phyloP scores from a whole-genome alignment of 2,329 filamentous ascomycete genomes.

The Fusarium irregulare region DNA sequence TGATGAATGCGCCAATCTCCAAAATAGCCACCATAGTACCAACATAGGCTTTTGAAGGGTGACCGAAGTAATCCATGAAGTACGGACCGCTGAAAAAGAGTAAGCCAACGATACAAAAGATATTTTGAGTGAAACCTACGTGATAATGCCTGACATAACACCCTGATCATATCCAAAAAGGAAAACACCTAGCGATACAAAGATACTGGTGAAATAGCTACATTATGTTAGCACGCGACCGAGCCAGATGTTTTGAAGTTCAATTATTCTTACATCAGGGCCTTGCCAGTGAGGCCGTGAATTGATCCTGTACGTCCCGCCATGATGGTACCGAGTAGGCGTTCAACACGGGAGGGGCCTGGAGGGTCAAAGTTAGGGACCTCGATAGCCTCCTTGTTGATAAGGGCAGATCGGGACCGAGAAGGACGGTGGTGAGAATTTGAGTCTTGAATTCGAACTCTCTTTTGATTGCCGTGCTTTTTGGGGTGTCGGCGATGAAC shows the following conservation, averaged over 20 bases:
- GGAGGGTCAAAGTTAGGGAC: constrained; percentile 77
- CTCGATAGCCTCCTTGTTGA: constrained; percentile 81
- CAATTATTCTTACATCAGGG: constrained; percentile 76
- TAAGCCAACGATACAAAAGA: constrained; percentile 35
- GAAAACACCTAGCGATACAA: constrained; percentile 87
- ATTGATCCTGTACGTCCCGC: constrained; percentile 79
- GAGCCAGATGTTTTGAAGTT: neutral
- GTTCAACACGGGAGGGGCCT: constrained; percentile 73
- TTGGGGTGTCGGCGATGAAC: constrained; percentile 59
- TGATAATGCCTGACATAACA: constrained; percentile 82
- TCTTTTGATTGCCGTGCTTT: constrained; percentile 60
- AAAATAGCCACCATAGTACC: constrained; percentile 98
- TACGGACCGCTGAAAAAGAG: constrained; percentile 74
- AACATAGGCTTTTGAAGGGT: constrained; percentile 87
- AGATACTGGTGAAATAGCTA: constrained; percentile 95
- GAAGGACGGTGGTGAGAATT: constrained; percentile 53
- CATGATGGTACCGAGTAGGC: constrained; percentile 86
- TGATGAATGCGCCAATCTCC: constrained; percentile 91
- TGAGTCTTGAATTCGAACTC: constrained; percentile 75
- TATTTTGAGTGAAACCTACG: constrained; percentile 58
- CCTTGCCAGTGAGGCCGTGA: constrained; percentile 94
- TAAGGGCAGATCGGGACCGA: constrained; percentile 55
- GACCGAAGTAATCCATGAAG: constrained; percentile 92
- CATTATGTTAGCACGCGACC: constrained; percentile 30
- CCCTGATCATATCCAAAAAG: constrained; percentile 91